Conservation (phyloP, 371 early-diverging fungal genomes). For the Sanchytrium tribonematis region DNA sequence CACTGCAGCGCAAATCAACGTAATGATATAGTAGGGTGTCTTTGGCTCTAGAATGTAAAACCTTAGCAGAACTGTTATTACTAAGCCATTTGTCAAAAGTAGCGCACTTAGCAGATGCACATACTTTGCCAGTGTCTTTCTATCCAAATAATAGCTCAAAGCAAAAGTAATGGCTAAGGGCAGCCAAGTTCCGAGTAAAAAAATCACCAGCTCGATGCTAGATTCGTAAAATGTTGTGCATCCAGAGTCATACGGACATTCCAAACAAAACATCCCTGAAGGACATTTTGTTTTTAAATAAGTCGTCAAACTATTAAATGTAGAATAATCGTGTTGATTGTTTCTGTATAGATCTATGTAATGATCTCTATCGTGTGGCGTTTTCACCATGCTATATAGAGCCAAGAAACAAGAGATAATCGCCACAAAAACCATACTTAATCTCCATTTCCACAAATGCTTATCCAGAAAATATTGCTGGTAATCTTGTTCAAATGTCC, state of each 20-base stretch:
- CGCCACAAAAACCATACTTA: background rate
- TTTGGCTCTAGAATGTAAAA: background rate
- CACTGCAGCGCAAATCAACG: background rate
- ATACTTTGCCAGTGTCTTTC: background rate
- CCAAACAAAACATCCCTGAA: background rate
- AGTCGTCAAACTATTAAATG: background rate
- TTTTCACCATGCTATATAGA: background rate
- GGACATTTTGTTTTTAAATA: background rate
- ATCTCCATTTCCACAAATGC: background rate
- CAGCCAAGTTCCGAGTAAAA: background rate
- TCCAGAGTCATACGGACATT: background rate
- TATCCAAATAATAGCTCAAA: background rate
- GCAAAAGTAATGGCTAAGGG: background rate
- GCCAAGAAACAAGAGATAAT: background rate
- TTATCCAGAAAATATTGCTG: background rate
- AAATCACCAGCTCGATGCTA: background rate
- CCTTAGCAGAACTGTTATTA: background rate
- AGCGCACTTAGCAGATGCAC: background rate
- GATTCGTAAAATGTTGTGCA: background rate
- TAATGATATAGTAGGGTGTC: background rate
- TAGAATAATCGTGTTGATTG: background rate
- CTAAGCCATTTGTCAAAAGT: background rate
- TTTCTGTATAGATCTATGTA: background rate
- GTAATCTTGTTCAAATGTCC: background rate
- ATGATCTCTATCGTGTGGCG: background rate